Evolutionary conservation across 257 asterid species (phyloP).

Genomic region (Solanum acaule): DNA sequence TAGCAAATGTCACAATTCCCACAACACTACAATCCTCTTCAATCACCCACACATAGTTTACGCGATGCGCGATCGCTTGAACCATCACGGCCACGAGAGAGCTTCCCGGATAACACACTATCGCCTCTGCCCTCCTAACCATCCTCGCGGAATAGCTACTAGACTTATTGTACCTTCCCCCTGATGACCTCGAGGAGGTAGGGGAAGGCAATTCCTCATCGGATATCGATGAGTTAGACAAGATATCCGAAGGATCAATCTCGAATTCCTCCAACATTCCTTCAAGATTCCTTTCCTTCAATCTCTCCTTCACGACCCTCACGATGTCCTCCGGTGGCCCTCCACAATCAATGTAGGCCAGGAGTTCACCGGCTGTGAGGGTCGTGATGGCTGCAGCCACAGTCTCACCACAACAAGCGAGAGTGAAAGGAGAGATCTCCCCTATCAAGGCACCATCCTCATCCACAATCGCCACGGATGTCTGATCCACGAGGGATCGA

Average conservation of each 20-base stretch:
- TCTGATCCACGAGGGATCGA: conserved; percentile 35
- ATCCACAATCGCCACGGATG: conserved; percentile 74
- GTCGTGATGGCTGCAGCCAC: conserved; percentile 58
- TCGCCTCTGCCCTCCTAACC: conserved; percentile 65
- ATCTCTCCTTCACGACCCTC: conserved; percentile 38
- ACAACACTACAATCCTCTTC: conserved; percentile 61
- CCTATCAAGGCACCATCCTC: conserved; percentile 45
- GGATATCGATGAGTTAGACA: conserved; percentile 21
- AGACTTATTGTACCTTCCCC: conserved; percentile 21
- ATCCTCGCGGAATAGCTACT: conserved; percentile 48
- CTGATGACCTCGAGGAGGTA: conserved; percentile 6
- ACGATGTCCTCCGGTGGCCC: conserved; percentile 68
- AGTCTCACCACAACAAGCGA: conserved; percentile 51
- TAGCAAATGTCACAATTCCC: conserved; percentile 72
- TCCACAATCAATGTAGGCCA: conserved; percentile 69
- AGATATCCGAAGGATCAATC: background rate
- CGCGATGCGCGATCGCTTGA: conserved; percentile 77
- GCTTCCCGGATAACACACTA: conserved; percentile 68
- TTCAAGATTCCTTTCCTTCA: conserved; percentile 47
- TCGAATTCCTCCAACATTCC: conserved; percentile 46
- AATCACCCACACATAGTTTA: conserved; percentile 81
- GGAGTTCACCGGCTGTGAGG: conserved; percentile 71
- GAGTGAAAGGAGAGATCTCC: conserved; percentile 65
- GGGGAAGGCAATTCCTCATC: conserved; percentile 47
- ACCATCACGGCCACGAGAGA: conserved; percentile 88